These are phyloP conservation scores for Pneumocystis jirovecii DNA, from an alignment of 1,139 yeast genomes.

Conservation along the genomic window DNA sequence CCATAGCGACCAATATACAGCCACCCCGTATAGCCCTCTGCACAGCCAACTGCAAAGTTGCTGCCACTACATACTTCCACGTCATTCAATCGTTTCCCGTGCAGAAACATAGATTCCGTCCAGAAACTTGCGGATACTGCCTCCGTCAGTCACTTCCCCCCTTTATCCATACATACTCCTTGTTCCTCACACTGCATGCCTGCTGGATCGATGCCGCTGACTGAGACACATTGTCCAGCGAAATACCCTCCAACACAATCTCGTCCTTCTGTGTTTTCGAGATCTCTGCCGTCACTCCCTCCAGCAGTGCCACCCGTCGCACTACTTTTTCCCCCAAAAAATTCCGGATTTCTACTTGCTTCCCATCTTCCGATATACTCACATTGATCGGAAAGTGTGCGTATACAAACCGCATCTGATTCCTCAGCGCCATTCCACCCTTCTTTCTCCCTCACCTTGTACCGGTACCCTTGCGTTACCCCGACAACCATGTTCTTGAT, in stretches of 20 bases:
- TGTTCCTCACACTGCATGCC: slow-evolving; percentile 97
- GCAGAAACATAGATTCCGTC: slow-evolving; percentile 1
- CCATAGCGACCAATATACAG: too few species aligned
- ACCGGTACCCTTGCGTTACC: slow-evolving; percentile 56
- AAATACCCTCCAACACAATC: slow-evolving; percentile 84
- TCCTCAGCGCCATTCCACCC: slow-evolving; percentile 51
- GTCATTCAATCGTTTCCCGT: too few species aligned
- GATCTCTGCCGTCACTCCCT: slow-evolving; percentile 78
- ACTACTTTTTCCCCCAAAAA: slow-evolving; percentile 98
- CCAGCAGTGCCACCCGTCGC: slow-evolving; percentile 68
- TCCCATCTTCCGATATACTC: slow-evolving; percentile 67
- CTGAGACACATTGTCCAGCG: slow-evolving; percentile 95
- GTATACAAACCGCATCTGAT: slow-evolving; percentile 99
- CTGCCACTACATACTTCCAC: too few species aligned
- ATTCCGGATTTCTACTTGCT: slow-evolving; percentile 90
- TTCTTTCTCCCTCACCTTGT: slow-evolving; percentile 63
- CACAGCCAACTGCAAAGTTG: too few species aligned
- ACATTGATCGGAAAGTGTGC: slow-evolving; percentile 99
- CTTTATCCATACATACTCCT: slow-evolving; percentile 38
- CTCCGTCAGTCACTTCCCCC: not conserved
- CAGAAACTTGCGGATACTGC: not conserved
- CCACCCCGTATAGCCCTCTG: too few species aligned
- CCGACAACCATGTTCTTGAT: slow-evolving; percentile 90
- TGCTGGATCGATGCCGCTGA: slow-evolving; percentile 98
- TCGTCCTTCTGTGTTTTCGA: slow-evolving; percentile 88